Conservation (phyloP, 257 asterid genomes). For the Solanum bukasovii region DNA sequence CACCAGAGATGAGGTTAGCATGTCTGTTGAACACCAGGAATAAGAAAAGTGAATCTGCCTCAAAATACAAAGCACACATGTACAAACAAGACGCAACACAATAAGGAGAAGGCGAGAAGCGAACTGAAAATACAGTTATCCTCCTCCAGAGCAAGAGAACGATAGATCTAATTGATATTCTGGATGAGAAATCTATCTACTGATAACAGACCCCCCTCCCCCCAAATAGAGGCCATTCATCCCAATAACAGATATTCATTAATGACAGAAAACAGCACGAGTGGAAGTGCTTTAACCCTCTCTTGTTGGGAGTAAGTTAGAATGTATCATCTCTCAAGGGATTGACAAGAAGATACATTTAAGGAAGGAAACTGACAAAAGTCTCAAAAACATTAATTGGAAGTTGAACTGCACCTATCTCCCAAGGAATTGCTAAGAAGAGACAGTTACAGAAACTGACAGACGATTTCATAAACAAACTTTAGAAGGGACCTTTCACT, state of each 20-base stretch:
- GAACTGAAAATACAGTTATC: neutral
- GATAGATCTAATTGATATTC: neutral
- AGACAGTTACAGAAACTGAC: neutral
- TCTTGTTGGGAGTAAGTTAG: neutral
- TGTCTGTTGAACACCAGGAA: neutral
- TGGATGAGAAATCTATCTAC: neutral
- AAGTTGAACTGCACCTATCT: neutral
- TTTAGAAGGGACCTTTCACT: neutral
- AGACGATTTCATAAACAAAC: neutral
- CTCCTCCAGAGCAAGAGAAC: neutral
- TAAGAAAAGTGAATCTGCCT: neutral
- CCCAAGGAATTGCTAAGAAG: neutral
- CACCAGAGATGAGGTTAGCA: neutral
- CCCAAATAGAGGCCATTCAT: neutral
- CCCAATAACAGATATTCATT: neutral
- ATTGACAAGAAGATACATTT: neutral
- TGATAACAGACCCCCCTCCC: neutral
- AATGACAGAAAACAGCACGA: neutral
- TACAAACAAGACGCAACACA: neutral
- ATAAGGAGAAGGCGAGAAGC: neutral
- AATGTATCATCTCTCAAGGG: neutral
- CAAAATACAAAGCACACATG: neutral
- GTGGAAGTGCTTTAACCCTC: neutral
- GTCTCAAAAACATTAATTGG: neutral
- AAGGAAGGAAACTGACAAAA: neutral